Conservation (phyloP, 805 yeast species). For the Candida tibetensis region DNA sequence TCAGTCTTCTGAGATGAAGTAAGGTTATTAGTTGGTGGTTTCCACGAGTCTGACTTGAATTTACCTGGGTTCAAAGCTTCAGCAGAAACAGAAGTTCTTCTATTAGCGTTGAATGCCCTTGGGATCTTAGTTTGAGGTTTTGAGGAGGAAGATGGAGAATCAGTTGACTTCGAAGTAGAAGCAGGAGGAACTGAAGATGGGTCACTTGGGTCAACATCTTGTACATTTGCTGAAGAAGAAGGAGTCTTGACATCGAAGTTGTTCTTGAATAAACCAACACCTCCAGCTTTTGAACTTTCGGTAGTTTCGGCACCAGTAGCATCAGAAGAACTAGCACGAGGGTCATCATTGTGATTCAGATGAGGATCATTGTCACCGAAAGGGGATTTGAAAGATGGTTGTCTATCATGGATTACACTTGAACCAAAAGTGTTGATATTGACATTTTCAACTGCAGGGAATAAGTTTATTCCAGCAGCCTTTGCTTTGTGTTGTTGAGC, state of each 20-base stretch:
- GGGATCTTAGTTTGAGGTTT: conserved; percentile 43
- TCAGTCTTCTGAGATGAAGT: conserved; percentile 62
- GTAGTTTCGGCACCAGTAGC: conserved; percentile 6
- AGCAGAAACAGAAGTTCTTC: conserved; percentile 89
- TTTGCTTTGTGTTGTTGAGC: conserved; percentile 47
- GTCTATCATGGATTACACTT: conserved; percentile 29
- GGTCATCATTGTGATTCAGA: conserved; percentile 31
- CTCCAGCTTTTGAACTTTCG: conserved; percentile 10
- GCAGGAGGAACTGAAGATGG: conserved; percentile 16
- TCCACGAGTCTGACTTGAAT: conserved; percentile 66
- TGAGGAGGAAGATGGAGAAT: conserved; percentile 21
- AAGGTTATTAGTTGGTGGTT: conserved; percentile 66
- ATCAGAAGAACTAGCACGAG: conserved; percentile 2
- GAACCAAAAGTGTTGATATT: conserved; percentile 30
- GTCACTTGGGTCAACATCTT: conserved; percentile 13
- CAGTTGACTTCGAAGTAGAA: conserved; percentile 15
- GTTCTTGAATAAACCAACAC: conserved; percentile 14
- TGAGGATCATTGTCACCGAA: conserved; percentile 67
- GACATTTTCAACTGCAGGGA: conserved; percentile 36
- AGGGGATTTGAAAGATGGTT: conserved; percentile 57
- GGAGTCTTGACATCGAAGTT: conserved; percentile 15
- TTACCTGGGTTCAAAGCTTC: conserved; percentile 79
- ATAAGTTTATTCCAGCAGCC: conserved; percentile 50
- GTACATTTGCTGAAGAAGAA: conserved; percentile 6
- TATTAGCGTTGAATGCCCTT: conserved; percentile 65